Percentiles rank a stretch among this genome's conserved stretches.
phyloP scores from a whole-genome alignment of 768 basidiomycete species.

The Auriscalpium microsporum region DNA sequence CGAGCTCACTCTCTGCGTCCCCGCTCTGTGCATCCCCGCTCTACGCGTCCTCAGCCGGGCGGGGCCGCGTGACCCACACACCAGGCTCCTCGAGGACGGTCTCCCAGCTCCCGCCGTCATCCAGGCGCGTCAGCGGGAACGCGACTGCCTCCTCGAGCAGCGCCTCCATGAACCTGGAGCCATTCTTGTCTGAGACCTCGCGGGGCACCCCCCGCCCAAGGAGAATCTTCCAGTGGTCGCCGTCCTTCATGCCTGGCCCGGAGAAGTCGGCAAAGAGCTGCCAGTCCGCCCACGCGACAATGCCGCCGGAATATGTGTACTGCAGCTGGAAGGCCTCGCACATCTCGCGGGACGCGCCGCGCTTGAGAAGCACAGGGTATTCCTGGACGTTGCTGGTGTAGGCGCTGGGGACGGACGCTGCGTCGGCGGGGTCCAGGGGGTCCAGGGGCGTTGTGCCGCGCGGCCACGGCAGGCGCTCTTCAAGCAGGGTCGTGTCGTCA shows the following conservation, averaged over 20 bases:
- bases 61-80: not conserved
- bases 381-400: conserved; percentile 1
- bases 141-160: conserved; percentile 13
- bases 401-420: not conserved
- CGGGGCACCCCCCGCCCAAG: conserved; percentile 29
- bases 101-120: not conserved
- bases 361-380: conserved; percentile 23
- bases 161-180: conserved; percentile 21
- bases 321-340: not conserved
- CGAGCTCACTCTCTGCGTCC: not conserved
- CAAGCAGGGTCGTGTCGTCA: conserved; percentile 15
- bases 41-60: not conserved
- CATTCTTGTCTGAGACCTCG: conserved; percentile 29
- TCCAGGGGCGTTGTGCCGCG: conserved; percentile 26
- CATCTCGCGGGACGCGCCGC: conserved; percentile 22
- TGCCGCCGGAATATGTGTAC: not conserved
- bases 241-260: conserved; percentile 25
- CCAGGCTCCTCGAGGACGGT: not conserved
- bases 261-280: conserved; percentile 26
- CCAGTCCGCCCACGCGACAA: conserved; percentile 26
- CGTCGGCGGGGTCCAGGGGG: conserved; percentile 7
- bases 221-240: conserved; percentile 32
- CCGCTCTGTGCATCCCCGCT: not conserved
- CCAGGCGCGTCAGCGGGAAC: not conserved
- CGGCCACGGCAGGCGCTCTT: conserved; percentile 19